Conservation (phyloP, 2,329 filamentous ascomycete genomes). For the Diaporthe eres region DNA sequence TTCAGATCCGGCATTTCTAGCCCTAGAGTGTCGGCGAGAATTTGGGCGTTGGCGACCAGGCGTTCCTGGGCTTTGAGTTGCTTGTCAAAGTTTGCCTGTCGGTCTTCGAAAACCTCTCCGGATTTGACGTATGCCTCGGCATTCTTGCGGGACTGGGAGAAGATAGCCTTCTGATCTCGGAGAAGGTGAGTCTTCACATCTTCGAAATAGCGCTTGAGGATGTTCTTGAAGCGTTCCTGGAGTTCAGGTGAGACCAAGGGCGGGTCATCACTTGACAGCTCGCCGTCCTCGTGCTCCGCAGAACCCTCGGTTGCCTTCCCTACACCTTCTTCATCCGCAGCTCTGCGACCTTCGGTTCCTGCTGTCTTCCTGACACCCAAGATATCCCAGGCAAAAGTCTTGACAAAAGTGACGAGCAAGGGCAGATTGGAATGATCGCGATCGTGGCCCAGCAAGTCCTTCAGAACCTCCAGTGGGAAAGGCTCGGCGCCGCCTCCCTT, state of each 20-base stretch:
- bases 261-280: constrained; percentile 70
- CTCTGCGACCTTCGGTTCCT: constrained; percentile 84
- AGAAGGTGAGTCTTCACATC: constrained; percentile 91
- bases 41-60: constrained; percentile 89
- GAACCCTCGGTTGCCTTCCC: constrained; percentile 61
- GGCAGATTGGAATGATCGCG: constrained; percentile 93
- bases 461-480: constrained; percentile 96
- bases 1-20: constrained; percentile 95
- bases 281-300: constrained; percentile 63
- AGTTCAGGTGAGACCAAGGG: constrained; percentile 83
- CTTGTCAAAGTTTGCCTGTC: constrained; percentile 95
- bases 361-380: constrained; percentile 76
- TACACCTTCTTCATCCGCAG: constrained; percentile 83
- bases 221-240: constrained; percentile 87
- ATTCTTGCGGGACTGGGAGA: constrained; percentile 90
- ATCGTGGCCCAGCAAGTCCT: constrained; percentile 94
- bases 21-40: constrained; percentile 88
- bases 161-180: constrained; percentile 92
- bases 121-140: constrained; percentile 99
- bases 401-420: constrained; percentile 94
- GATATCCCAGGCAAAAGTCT: constrained; percentile 96
- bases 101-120: constrained; percentile 97
- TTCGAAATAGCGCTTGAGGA: constrained; percentile 90
- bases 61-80: constrained; percentile 93
- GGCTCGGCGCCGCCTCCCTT: constrained; percentile 83